Percentiles rank a stretch among this genome's conserved stretches.
Conservation (phyloP, 1,284 basidiomycete species). For the Cutaneotrichosporon mucoides region DNA sequence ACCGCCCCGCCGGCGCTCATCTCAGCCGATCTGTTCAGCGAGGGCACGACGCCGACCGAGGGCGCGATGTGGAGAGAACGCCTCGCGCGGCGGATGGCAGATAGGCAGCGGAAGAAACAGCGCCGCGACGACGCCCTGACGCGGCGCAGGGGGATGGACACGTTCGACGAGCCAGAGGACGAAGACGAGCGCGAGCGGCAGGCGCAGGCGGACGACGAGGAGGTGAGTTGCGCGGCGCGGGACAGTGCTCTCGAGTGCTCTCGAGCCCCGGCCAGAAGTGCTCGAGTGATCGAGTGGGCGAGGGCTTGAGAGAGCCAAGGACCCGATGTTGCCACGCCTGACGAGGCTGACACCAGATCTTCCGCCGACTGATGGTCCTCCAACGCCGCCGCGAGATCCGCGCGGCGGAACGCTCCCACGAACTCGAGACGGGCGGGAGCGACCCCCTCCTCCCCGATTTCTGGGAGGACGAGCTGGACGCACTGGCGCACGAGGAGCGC, state of each 20-base stretch:
- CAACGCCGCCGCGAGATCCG: conserved; percentile 34
- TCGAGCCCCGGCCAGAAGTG: too few species aligned
- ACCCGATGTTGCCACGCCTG: too few species aligned
- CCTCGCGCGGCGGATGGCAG: conserved; percentile 32
- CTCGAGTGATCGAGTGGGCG: too few species aligned
- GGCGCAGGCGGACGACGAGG: conserved; percentile 43
- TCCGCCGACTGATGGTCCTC: conserved; percentile 38
- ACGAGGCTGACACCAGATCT: conserved; percentile 30
- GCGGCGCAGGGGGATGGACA: conserved; percentile 22
- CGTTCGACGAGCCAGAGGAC: conserved; percentile 18
- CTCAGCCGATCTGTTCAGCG: conserved; percentile 29
- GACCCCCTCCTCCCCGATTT: conserved; percentile 37
- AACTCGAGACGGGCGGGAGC: conserved; percentile 35
- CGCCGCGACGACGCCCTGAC: conserved; percentile 27
- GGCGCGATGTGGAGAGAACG: conserved; percentile 39
- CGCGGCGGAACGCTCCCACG: conserved; percentile 29
- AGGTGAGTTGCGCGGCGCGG: conserved; percentile 26
- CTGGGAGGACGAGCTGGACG: conserved; percentile 35
- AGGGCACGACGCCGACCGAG: conserved; percentile 36
- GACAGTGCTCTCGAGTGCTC: not conserved
- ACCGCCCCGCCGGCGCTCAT: not conserved
- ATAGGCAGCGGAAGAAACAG: conserved; percentile 28
- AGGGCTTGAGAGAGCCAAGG: too few species aligned
- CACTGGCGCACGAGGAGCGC: conserved; percentile 20
- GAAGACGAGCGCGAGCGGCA: conserved; percentile 36